Evolutionary conservation across 106 monocot species (phyloP), one percentile per base, ranked within the genome.

Genomic region (Acanthochlamys bracteata): DNA sequence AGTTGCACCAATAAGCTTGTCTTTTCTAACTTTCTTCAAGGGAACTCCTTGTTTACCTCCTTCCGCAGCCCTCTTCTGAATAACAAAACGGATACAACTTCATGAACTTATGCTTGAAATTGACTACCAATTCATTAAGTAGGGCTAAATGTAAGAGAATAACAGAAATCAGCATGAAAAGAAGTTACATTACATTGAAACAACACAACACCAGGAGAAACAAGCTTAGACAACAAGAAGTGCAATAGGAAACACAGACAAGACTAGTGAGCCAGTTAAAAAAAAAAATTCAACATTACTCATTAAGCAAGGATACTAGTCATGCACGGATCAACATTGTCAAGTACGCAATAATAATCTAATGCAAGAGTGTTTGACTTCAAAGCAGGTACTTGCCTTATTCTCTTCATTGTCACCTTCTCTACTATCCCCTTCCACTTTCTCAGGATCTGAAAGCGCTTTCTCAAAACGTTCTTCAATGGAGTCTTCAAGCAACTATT

Each of bases 401-500:
- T 64, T 83, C 17, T 95, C 95, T 63, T 95, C 90, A 69, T 65
- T 57, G 54, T 95, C 95, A 10, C 55, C 66, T 20, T 95, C 95
- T 69, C 87, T 95, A 49, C 71, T 87, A 73, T 95, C 90, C 64
- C 70, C 82, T 66, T 95, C 95, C 55, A 55, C 70, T 68, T 87
- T 95, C 21, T 95, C 94, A 54, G 83, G 75, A 74, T 95, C 95
- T 64, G 82, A 78, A 71, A 78, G 69, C 52, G 84, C 60, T 54
- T 71, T 95, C 72, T 90, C 95, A 69, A 84, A 64, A 26, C 87
- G 76, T 21, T 90, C 95, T 79, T 90, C 95, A 71, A 95, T 53
- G 43, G 94, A 84, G 84, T 95, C 95, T 74, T 95, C 90, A 66
- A 95, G 84, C 71, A 95, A 84, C 95, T 95, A 42, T 11, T 21